Percentiles rank a stretch among this genome's conserved stretches.
Conservation (phyloP, 176 grass and related monocot species). For the Luzula sylvatica region DNA sequence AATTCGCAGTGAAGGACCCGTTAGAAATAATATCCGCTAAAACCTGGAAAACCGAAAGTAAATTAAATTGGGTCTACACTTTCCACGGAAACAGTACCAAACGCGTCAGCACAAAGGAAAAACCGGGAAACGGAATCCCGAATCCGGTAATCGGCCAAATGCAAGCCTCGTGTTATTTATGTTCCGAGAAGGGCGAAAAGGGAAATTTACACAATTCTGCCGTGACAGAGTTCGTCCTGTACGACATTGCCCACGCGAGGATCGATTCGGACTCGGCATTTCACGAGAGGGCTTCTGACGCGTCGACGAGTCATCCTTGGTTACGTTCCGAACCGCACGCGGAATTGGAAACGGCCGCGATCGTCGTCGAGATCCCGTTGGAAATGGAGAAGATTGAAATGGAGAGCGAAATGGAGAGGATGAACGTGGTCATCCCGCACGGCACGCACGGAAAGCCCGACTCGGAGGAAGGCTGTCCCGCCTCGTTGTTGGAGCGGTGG, state of each 20-base stretch:
- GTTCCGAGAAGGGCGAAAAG: slow-evolving; percentile 53
- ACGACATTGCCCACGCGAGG: slow-evolving; percentile 82
- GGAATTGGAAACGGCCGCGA: slow-evolving; percentile 67
- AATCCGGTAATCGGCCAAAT: slow-evolving; percentile 87
- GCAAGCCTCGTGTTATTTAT: slow-evolving; percentile 88
- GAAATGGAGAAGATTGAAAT: neutral
- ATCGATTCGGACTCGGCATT: no score
- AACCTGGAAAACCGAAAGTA: slow-evolving; percentile 59
- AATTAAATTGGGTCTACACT: slow-evolving; percentile 90
- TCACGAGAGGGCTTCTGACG: no score
- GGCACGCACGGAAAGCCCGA: slow-evolving; percentile 69
- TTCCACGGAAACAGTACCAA: slow-evolving; percentile 62
- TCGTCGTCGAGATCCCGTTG: slow-evolving; percentile 61
- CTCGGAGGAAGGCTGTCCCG: slow-evolving; percentile 52
- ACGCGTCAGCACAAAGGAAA: slow-evolving; percentile 42
- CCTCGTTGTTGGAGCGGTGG: slow-evolving; percentile 70
- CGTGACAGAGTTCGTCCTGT: slow-evolving; percentile 81
- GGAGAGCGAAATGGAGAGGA: neutral
- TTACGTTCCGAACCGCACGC: slow-evolving; percentile 62
- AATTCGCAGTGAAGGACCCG: slow-evolving; percentile 50
- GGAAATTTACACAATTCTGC: slow-evolving; percentile 65
- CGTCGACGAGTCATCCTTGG: slow-evolving; percentile 54
- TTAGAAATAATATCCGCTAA: slow-evolving; percentile 70
- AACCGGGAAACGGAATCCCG: slow-evolving; percentile 33
- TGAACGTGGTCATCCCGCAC: slow-evolving; percentile 52